phyloP scores from a whole-genome alignment of 2,329 filamentous ascomycete species.

The Xylaria sp. region DNA sequence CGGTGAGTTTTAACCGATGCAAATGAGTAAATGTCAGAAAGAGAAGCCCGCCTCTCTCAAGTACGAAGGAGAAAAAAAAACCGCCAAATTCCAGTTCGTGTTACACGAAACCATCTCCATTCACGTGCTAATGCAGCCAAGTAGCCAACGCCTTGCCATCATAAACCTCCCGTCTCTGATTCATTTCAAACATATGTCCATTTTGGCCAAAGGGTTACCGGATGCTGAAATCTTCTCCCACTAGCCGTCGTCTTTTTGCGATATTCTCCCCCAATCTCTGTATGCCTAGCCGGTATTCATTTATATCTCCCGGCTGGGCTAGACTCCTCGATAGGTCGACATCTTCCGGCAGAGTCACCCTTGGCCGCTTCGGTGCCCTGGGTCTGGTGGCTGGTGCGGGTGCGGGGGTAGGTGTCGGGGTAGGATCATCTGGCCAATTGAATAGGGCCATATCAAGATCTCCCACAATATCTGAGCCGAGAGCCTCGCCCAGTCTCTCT shows the following conservation, averaged over 20 bases:
- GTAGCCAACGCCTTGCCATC: not conserved
- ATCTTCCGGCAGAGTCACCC: too few relatives aligned
- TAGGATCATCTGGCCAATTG: conserved; percentile 48
- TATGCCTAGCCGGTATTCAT: too few relatives aligned
- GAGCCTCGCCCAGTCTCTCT: conserved; percentile 64
- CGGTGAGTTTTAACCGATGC: not conserved
- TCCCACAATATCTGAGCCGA: conserved; percentile 64
- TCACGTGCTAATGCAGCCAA: conserved; percentile 17
- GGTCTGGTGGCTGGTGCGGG: conserved; percentile 15
- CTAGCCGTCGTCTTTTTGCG: conserved; percentile 45
- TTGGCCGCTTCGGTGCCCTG: conserved; percentile 43
- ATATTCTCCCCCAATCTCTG: too few relatives aligned
- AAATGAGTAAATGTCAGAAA: conserved; percentile 1
- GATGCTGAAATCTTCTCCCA: conserved; percentile 44
- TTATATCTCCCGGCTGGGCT: too few relatives aligned
- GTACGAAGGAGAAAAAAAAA: not conserved
- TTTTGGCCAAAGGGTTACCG: not conserved
- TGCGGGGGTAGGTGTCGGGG: too few relatives aligned
- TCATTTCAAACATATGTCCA: not conserved
- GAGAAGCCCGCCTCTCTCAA: not conserved
- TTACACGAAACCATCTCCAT: conserved; percentile 2
- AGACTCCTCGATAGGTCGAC: too few relatives aligned
- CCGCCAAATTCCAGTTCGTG: not conserved
- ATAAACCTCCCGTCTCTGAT: not conserved
- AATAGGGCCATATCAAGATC: conserved; percentile 55